Evolutionary conservation across 2,329 filamentous ascomycete species (phyloP).

Genomic region (Tolypocladium endophyticum): DNA sequence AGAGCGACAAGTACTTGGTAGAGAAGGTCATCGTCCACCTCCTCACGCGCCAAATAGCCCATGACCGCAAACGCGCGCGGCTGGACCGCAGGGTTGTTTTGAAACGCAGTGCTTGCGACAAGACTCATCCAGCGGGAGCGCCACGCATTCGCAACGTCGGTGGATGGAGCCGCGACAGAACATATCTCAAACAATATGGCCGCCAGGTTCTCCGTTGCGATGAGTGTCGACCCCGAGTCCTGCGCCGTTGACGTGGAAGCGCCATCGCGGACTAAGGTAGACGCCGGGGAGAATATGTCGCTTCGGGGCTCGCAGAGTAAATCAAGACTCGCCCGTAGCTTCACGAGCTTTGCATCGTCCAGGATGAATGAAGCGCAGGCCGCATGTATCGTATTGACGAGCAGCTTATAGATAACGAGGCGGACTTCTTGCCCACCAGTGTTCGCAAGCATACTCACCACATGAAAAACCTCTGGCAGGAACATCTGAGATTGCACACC

Average conservation of each 20-base stretch:
- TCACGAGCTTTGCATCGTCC: slow-evolving; percentile 47
- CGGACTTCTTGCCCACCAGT: slow-evolving; percentile 49
- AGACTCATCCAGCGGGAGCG: slow-evolving; percentile 64
- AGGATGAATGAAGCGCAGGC: slow-evolving; percentile 55
- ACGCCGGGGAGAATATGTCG: slow-evolving; percentile 44
- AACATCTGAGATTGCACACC: slow-evolving; percentile 58
- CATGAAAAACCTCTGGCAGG: slow-evolving; percentile 58
- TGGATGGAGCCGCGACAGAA: slow-evolving; percentile 49
- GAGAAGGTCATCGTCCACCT: slow-evolving; percentile 60
- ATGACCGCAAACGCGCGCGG: slow-evolving; percentile 60
- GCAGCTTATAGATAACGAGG: slow-evolving; percentile 48
- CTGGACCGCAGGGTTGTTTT: slow-evolving; percentile 62
- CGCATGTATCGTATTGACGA: slow-evolving; percentile 58
- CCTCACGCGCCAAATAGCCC: slow-evolving; percentile 60
- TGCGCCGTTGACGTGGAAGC: slow-evolving; percentile 43
- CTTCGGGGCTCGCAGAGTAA: slow-evolving; percentile 48
- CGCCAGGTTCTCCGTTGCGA: slow-evolving; percentile 51
- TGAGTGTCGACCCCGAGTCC: slow-evolving; percentile 39
- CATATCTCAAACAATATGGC: slow-evolving; percentile 54
- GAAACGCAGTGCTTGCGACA: slow-evolving; percentile 61
- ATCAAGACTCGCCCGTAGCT: slow-evolving; percentile 44
- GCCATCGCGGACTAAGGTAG: slow-evolving; percentile 36
- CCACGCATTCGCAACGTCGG: slow-evolving; percentile 58
- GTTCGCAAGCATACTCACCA: slow-evolving; percentile 61
- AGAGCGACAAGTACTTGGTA: slow-evolving; percentile 62